Evolutionary conservation across 2,329 filamentous ascomycete genomes (phyloP).

Genomic region (Alternaria dauci): DNA sequence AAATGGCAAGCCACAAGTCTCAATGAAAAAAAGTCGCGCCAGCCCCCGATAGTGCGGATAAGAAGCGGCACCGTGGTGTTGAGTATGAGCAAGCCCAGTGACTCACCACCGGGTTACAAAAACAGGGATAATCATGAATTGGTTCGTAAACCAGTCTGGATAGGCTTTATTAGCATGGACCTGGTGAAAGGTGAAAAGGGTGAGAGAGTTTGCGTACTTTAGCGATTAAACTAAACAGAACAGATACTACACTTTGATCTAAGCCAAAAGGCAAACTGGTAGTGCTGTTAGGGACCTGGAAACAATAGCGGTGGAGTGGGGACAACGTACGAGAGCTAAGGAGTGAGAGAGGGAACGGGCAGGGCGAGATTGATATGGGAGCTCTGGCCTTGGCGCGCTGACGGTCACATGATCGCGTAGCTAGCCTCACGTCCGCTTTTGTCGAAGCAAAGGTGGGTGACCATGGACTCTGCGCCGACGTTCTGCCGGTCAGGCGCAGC

Average conservation of each 20-base stretch:
- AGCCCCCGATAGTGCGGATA: background rate
- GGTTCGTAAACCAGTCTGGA: background rate
- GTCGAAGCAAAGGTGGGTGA: background rate
- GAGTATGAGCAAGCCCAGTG: conserved; percentile 10
- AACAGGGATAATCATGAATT: background rate
- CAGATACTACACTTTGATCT: conserved; percentile 8
- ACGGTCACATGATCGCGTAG: background rate
- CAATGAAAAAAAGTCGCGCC: conserved; percentile 1
- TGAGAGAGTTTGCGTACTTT: background rate
- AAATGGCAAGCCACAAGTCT: background rate
- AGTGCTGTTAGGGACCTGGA: no score
- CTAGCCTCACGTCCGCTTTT: background rate
- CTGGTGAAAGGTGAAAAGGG: no score
- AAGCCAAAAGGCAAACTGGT: conserved; percentile 2
- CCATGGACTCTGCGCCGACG: background rate
- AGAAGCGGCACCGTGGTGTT: background rate
- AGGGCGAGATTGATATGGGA: background rate
- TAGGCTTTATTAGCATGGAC: no score
- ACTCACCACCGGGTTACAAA: background rate
- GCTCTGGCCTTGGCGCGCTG: background rate
- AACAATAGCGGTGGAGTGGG: no score
- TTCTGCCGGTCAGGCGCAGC: background rate
- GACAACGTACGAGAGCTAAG: background rate
- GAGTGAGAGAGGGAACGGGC: background rate
- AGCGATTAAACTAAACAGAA: conserved; percentile 7